These are phyloP conservation scores for Rhodotorula sp. DNA, from an alignment of 1,284 basidiomycete genomes.

Conservation along the genomic window DNA sequence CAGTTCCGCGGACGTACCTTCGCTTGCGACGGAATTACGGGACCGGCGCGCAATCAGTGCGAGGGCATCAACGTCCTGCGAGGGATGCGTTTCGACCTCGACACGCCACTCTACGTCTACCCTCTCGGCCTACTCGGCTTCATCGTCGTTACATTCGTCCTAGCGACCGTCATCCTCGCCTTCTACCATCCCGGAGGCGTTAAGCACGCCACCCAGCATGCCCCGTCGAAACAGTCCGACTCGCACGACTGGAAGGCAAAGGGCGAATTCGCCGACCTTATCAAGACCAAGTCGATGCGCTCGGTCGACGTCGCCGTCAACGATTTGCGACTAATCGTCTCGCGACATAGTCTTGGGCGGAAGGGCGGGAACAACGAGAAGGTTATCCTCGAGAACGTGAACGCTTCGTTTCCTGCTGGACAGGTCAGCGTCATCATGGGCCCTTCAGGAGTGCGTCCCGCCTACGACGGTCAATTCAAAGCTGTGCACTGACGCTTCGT, in stretches of 20 bases:
- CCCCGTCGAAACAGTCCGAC: neutral
- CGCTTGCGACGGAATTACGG: slow-evolving; percentile 48
- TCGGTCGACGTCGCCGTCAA: slow-evolving; percentile 27
- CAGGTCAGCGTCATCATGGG: slow-evolving; percentile 54
- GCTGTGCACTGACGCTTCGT: neutral
- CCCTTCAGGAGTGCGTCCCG: slow-evolving; percentile 23
- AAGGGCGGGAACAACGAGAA: slow-evolving; percentile 36
- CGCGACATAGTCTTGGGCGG: neutral
- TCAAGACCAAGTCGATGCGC: neutral
- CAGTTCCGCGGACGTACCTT: slow-evolving; percentile 50
- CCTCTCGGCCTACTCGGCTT: slow-evolving; percentile 51
- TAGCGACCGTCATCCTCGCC: slow-evolving; percentile 49
- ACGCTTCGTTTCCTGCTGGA: slow-evolving; percentile 52
- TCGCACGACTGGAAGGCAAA: neutral
- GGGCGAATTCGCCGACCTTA: neutral
- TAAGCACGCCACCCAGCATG: slow-evolving; percentile 46
- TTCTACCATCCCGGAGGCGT: slow-evolving; percentile 51
- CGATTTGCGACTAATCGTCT: slow-evolving; percentile 38
- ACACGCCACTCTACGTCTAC: slow-evolving; percentile 49
- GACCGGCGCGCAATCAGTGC: slow-evolving; percentile 50
- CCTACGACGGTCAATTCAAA: too few relatives aligned
- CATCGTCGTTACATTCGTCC: slow-evolving; percentile 45
- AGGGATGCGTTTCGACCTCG: slow-evolving; percentile 48
- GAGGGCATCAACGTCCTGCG: slow-evolving; percentile 52
- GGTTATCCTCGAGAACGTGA: slow-evolving; percentile 52